Evolutionary conservation across 331 rosid species (phyloP).

Genomic region (Malus hybrid): DNA sequence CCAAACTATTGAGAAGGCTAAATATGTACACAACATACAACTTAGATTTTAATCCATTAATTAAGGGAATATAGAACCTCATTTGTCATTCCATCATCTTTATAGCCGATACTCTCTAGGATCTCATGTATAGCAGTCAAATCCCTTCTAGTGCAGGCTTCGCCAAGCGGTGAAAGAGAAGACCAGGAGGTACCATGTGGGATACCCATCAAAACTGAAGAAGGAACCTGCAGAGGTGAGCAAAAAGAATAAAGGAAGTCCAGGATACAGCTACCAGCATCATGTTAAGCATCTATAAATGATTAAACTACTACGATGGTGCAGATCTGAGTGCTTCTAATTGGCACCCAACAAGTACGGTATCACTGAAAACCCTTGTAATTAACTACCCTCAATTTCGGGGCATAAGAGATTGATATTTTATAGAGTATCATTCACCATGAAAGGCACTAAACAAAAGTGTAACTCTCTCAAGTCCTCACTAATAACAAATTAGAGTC

Average conservation of each 20-base stretch:
- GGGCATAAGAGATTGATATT: neutral
- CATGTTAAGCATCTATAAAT: neutral
- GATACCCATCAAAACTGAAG: constrained; percentile 68
- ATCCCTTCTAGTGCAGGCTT: constrained; percentile 83
- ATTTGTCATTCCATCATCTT: constrained; percentile 72
- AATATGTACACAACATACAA: neutral
- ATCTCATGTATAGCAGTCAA: constrained; percentile 75
- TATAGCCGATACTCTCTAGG: constrained; percentile 59
- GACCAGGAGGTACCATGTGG: constrained; percentile 45
- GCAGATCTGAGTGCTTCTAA: neutral
- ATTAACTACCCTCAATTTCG: neutral
- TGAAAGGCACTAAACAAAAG: too few relatives aligned
- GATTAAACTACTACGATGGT: neutral
- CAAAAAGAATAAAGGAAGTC: neutral
- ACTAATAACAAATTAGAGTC: neutral
- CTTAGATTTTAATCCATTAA: neutral
- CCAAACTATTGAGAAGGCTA: neutral
- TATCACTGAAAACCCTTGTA: neutral
- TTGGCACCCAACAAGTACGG: neutral
- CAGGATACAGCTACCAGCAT: neutral
- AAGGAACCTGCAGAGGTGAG: constrained; percentile 41
- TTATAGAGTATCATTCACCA: too few relatives aligned
- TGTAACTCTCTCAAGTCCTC: too few relatives aligned
- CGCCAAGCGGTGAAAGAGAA: constrained; percentile 73
- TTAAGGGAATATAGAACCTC: constrained; percentile 42